These are phyloP conservation scores for Tuber magnatum DNA, from an alignment of 495 filamentous ascomycete species.

Conservation along the genomic window DNA sequence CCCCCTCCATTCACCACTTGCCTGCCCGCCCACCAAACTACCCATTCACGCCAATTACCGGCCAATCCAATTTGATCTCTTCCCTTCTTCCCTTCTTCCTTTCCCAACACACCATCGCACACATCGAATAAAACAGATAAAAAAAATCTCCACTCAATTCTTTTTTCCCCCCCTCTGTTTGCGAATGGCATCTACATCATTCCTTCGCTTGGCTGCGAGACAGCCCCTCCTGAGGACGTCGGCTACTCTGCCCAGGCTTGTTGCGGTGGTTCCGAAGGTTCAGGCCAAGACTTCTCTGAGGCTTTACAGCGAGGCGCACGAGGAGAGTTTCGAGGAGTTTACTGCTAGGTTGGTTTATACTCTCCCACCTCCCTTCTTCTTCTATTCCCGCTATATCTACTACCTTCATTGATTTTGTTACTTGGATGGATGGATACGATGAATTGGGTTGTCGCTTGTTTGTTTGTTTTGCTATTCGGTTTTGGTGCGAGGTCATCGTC, in stretches of 20 bases:
- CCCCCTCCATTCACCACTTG: neutral
- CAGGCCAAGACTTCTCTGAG: slow-evolving; percentile 26
- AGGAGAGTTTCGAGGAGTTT: slow-evolving; percentile 99
- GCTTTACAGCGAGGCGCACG: slow-evolving; percentile 52
- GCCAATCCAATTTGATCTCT: neutral
- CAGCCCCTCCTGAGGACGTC: slow-evolving; percentile 39
- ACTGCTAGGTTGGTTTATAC: slow-evolving; percentile 72
- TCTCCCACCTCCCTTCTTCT: neutral
- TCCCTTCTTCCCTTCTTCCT: slow-evolving; percentile 18
- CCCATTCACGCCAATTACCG: neutral
- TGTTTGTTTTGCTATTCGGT: neutral
- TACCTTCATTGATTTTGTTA: neutral
- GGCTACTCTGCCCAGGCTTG: slow-evolving; percentile 25
- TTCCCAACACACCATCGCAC: slow-evolving; percentile 39
- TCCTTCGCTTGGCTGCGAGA: slow-evolving; percentile 34
- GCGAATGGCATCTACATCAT: slow-evolving; percentile 27
- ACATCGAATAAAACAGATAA: slow-evolving; percentile 39
- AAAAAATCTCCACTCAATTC: slow-evolving; percentile 38
- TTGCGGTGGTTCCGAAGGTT: slow-evolving; percentile 21
- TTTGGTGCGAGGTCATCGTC: neutral
- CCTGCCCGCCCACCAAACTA: neutral
- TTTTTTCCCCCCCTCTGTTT: slow-evolving; percentile 11
- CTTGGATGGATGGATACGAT: neutral
- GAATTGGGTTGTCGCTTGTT: neutral
- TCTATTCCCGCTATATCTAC: neutral